phyloP scores from a whole-genome alignment of 164 flowering plant species.

The Sextonia rubra region DNA sequence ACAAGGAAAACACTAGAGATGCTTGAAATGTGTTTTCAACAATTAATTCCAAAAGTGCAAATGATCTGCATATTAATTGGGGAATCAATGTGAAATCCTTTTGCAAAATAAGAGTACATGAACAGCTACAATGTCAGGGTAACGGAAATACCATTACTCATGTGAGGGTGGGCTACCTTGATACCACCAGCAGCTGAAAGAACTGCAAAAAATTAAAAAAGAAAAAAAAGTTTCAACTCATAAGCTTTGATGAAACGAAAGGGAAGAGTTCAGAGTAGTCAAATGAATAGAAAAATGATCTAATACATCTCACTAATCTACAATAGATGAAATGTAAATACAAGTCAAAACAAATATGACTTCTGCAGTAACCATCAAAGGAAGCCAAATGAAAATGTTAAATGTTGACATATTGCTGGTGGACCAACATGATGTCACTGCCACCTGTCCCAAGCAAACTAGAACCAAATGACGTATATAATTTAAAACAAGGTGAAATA shows the following conservation, averaged over 20 bases:
- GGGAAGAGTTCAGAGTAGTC: neutral
- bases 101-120: neutral
- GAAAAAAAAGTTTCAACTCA: neutral
- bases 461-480: neutral
- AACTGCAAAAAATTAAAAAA: constrained; percentile 39
- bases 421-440: too few species aligned
- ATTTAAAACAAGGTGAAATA: neutral
- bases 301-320: neutral
- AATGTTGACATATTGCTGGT: neutral
- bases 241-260: neutral
- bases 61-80: too few species aligned
- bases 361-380: neutral
- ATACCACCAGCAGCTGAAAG: constrained; percentile 97
- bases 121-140: constrained; percentile 2
- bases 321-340: neutral
- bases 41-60: too few species aligned
- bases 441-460: neutral
- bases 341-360: neutral
- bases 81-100: neutral
- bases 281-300: neutral
- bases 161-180: constrained; percentile 68
- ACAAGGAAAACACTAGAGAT: too few species aligned
- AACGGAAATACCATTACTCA: constrained; percentile 59
- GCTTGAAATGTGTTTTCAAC: too few species aligned
- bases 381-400: neutral